Conservation (phyloP, 2,329 filamentous ascomycete species). For the Pyricularia sp. region DNA sequence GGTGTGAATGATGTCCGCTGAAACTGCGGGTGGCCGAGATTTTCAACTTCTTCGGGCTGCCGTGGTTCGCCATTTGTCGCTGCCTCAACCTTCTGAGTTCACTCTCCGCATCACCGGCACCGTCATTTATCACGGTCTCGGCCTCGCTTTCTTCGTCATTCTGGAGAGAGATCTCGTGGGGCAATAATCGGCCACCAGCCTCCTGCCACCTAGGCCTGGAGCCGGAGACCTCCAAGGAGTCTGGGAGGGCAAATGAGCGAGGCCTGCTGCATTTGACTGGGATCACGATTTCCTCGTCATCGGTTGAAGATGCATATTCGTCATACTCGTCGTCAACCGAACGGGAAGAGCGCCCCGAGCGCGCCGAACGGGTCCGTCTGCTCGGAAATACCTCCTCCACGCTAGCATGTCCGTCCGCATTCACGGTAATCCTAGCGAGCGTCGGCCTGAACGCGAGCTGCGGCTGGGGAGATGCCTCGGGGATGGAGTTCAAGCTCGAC, state of each 20-base stretch:
- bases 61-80: slow-evolving; percentile 24
- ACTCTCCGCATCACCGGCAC: slow-evolving; percentile 41
- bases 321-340: slow-evolving; percentile 12
- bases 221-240: slow-evolving; percentile 34
- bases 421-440: slow-evolving; percentile 50
- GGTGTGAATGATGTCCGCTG: not conserved
- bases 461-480: slow-evolving; percentile 25
- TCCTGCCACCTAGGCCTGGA: slow-evolving; percentile 30
- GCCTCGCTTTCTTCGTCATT: slow-evolving; percentile 38
- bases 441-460: slow-evolving; percentile 29
- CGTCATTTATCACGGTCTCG: slow-evolving; percentile 42
- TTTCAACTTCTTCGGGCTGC: slow-evolving; percentile 11
- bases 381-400: slow-evolving; percentile 34
- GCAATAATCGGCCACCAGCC: slow-evolving; percentile 21
- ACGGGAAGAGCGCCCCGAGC: slow-evolving; percentile 1
- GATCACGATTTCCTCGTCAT: slow-evolving; percentile 53
- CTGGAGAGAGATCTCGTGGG: slow-evolving; percentile 11
- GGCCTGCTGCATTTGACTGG: slow-evolving; percentile 36
- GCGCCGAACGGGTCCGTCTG: slow-evolving; percentile 5
- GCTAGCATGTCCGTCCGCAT: slow-evolving; percentile 44
- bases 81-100: slow-evolving; percentile 47
- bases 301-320: slow-evolving; percentile 42
- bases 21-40: slow-evolving; percentile 5
- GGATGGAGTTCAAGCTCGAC: slow-evolving; percentile 42
- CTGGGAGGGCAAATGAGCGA: slow-evolving; percentile 43